A percentile compares a stretch with the other conserved stretches of the same genome.
phyloP scores from a whole-genome alignment of 768 basidiomycete species.

The Russula vinacea region DNA sequence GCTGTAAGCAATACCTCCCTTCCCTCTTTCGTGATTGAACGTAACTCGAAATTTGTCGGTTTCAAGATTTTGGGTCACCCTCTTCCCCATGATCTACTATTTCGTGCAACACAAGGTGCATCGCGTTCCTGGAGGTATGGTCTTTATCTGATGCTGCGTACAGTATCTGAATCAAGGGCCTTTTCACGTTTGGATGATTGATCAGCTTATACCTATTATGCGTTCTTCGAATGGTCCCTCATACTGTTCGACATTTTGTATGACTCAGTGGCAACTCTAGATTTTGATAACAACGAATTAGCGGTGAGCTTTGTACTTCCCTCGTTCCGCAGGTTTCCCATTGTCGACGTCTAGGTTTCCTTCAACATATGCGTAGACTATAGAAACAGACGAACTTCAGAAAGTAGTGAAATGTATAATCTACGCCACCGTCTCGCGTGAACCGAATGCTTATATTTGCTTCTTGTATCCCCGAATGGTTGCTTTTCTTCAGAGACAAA shows the following conservation, averaged over 20 bases:
- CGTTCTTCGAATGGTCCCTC: constrained; percentile 85
- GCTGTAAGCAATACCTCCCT: constrained; percentile 39
- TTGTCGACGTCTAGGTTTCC: constrained; percentile 30
- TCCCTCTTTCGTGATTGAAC: not conserved
- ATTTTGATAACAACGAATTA: constrained; percentile 53
- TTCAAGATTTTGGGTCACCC: constrained; percentile 63
- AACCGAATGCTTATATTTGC: constrained; percentile 22
- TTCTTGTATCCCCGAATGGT: constrained; percentile 3
- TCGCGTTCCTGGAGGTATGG: constrained; percentile 69
- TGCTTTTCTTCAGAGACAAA: constrained; percentile 12
- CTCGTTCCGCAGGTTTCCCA: not conserved
- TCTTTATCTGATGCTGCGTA: not conserved
- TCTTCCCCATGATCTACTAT: constrained; percentile 76
- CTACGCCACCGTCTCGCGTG: constrained; percentile 44
- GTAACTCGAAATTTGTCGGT: constrained; percentile 2
- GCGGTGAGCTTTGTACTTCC: constrained; percentile 41
- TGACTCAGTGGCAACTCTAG: constrained; percentile 62
- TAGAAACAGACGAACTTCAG: constrained; percentile 26
- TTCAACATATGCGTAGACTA: constrained; percentile 34
- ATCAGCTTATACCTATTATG: constrained; percentile 79
- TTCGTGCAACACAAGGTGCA: constrained; percentile 85
- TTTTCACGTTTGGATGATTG: not conserved
- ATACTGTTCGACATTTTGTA: constrained; percentile 70
- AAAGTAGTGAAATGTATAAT: constrained; percentile 44
- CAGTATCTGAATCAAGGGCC: constrained; percentile 4